Conservation (phyloP, 2,329 filamentous ascomycete genomes). For the Colletotrichum incanum region DNA sequence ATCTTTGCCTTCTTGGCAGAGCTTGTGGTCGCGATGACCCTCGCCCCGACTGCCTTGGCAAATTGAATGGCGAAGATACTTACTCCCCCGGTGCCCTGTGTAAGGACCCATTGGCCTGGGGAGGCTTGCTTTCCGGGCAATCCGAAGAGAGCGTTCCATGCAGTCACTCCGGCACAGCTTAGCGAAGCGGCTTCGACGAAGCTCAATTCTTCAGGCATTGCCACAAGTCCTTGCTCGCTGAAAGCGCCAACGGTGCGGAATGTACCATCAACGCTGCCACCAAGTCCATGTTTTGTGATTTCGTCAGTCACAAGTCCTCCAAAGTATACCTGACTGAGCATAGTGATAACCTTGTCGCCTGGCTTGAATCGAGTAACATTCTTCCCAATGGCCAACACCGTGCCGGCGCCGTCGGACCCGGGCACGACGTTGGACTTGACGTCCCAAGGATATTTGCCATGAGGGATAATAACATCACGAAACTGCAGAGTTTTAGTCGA, state of each 20-base stretch:
- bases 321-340: conserved; percentile 47
- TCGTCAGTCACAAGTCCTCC: conserved; percentile 56
- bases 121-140: conserved; percentile 56
- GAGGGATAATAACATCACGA: conserved; percentile 31
- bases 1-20: conserved; percentile 60
- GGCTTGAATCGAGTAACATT: conserved; percentile 65
- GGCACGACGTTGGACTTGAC: conserved; percentile 47
- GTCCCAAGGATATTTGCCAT: conserved; percentile 53
- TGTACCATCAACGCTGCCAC: conserved; percentile 50
- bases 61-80: conserved; percentile 59
- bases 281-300: conserved; percentile 56
- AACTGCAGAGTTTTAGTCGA: conserved; percentile 26
- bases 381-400: conserved; percentile 63
- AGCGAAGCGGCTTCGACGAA: conserved; percentile 73
- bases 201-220: conserved; percentile 67
- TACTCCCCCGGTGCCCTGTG: conserved; percentile 61
- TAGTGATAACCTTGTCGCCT: conserved; percentile 65
- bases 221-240: conserved; percentile 71
- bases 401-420: conserved; percentile 67
- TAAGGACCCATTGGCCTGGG: conserved; percentile 56
- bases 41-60: conserved; percentile 57
- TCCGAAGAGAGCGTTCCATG: conserved; percentile 72
- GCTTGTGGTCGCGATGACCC: conserved; percentile 61
- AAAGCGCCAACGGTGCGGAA: conserved; percentile 51
- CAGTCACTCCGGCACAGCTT: conserved; percentile 68